A percentile compares a stretch with the other conserved stretches of the same genome.
Evolutionary conservation across 2,329 filamentous ascomycete genomes (phyloP).

Genomic region (Verticillium klebahnii): DNA sequence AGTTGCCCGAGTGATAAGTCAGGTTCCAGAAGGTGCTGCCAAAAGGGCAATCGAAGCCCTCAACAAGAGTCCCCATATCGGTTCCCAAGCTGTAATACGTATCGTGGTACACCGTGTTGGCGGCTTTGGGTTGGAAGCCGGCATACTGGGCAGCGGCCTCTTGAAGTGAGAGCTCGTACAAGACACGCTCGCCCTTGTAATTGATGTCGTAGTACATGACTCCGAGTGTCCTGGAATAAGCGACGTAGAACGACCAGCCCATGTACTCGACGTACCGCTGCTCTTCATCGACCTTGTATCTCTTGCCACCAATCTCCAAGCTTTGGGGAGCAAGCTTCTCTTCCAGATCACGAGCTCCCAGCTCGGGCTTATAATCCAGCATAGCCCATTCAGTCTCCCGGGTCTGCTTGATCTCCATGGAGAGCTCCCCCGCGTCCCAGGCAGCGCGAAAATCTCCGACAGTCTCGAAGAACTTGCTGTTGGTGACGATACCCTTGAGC

Average conservation of each 20-base stretch:
- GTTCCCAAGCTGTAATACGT: constrained; percentile 30
- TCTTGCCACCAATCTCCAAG: constrained; percentile 31
- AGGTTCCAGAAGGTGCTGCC: constrained; percentile 30
- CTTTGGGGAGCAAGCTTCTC: constrained; percentile 28
- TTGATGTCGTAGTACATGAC: constrained; percentile 42
- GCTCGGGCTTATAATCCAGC: constrained; percentile 24
- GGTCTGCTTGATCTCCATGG: constrained; percentile 26
- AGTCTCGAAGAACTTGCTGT: constrained; percentile 30
- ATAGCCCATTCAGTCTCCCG: constrained; percentile 27
- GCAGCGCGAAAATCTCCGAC: constrained; percentile 27
- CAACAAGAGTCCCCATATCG: constrained; percentile 29
- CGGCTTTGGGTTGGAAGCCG: constrained; percentile 38
- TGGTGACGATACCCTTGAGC: constrained; percentile 37
- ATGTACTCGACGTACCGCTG: constrained; percentile 46
- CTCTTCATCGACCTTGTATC: constrained; percentile 36
- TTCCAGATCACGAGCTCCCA: constrained; percentile 27
- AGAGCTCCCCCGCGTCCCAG: constrained; percentile 30
- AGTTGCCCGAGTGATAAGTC: constrained; percentile 23
- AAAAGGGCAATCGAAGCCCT: constrained; percentile 37
- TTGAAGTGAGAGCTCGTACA: constrained; percentile 49
- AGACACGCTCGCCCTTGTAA: constrained; percentile 43
- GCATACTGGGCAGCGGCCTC: constrained; percentile 50
- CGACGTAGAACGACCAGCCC: constrained; percentile 47
- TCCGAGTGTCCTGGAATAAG: constrained; percentile 37
- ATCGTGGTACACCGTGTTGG: constrained; percentile 37